Evolutionary conservation across 2,329 filamentous ascomycete genomes (phyloP).

Genomic region (Grosmannia penicillata): DNA sequence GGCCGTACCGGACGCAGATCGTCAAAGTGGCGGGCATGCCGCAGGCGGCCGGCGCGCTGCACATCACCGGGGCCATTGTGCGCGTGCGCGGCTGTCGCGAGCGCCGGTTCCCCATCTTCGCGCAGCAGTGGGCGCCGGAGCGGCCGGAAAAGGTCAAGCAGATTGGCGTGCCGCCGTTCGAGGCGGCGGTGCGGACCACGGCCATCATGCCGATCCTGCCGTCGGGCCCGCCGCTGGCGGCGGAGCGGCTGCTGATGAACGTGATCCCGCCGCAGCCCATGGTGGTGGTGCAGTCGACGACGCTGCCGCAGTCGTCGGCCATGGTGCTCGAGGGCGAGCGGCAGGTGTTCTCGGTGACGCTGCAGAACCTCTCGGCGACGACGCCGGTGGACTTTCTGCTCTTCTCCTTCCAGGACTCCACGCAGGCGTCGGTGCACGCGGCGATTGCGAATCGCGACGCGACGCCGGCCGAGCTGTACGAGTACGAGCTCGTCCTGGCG

Average conservation of each 20-base stretch:
- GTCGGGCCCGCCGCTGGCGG: constrained; percentile 24
- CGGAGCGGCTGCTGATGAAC: constrained; percentile 44
- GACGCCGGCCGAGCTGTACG: constrained; percentile 65
- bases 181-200: constrained; percentile 19
- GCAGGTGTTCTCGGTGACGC: constrained; percentile 59
- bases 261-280: constrained; percentile 71
- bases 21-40: constrained; percentile 58
- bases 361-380: constrained; percentile 58
- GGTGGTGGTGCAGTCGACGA: constrained; percentile 59
- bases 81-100: constrained; percentile 71
- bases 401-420: constrained; percentile 83
- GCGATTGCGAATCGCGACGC: constrained; percentile 65
- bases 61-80: constrained; percentile 63
- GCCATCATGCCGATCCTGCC: constrained; percentile 17
- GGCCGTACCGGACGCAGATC: constrained; percentile 70
- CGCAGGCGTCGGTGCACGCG: constrained; percentile 59
- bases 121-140: constrained; percentile 57
- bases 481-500: constrained; percentile 67
- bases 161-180: constrained; percentile 47
- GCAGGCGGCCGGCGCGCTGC: constrained; percentile 49
- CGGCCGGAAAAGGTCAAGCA: constrained; percentile 61
- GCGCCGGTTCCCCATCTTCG: constrained; percentile 72
- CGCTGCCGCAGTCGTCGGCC: constrained; percentile 67
- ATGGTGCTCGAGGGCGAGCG: constrained; percentile 91
- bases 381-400: constrained; percentile 72